Evolutionary conservation across 164 flowering plant species (phyloP).

Genomic region (Akebia trifoliata): DNA sequence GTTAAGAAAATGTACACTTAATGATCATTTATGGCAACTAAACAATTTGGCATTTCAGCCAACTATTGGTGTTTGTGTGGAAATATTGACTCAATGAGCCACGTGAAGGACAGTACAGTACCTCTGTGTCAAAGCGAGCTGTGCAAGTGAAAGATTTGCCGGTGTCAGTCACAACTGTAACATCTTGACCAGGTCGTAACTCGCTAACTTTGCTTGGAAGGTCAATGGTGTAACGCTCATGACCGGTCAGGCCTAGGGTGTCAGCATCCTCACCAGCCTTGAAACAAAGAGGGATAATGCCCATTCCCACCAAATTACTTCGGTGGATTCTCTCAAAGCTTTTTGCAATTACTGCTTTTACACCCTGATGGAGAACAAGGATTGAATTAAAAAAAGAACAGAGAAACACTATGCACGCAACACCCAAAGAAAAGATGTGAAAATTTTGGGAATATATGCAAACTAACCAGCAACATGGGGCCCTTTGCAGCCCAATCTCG

Average conservation of each 20-base stretch:
- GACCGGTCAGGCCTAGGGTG: conserved; percentile 67
- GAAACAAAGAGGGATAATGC: conserved; percentile 75
- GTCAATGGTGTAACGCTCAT: conserved; percentile 67
- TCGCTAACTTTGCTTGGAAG: conserved; percentile 60
- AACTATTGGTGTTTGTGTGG: background rate
- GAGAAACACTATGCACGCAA: too few relatives aligned
- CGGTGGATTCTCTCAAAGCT: conserved; percentile 87
- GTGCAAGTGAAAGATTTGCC: conserved; percentile 76
- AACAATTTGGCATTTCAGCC: background rate
- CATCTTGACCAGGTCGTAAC: conserved; percentile 76
- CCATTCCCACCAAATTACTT: conserved; percentile 86
- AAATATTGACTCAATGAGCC: background rate
- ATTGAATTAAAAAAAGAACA: background rate
- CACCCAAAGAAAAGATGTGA: too few relatives aligned
- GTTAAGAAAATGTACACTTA: background rate
- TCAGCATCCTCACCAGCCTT: conserved; percentile 86
- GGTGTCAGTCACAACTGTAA: conserved; percentile 54
- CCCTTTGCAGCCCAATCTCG: conserved; percentile 93
- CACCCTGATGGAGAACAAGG: conserved; percentile 45
- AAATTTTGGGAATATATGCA: too few relatives aligned
- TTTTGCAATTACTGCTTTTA: conserved; percentile 82
- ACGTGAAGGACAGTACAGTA: background rate
- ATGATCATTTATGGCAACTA: background rate
- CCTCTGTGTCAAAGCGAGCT: conserved; percentile 9
- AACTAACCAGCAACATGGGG: conserved; percentile 58